Evolutionary conservation across 129 eudicot species (phyloP).

Genomic region (Apium graveolens): DNA sequence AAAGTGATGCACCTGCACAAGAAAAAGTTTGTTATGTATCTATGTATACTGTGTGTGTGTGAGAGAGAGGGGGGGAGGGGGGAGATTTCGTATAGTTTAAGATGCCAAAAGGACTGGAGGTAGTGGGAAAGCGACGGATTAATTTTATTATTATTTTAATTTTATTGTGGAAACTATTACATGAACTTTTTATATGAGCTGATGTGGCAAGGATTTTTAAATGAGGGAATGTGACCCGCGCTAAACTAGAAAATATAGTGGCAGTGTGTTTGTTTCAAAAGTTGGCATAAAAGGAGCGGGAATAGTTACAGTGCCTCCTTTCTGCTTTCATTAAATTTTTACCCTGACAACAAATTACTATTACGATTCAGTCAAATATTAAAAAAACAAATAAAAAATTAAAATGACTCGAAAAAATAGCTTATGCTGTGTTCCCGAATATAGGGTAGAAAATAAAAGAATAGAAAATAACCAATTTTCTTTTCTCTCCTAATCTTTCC

Average conservation of each 20-base stretch:
- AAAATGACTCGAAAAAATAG: too few relatives aligned
- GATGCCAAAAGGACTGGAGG: constrained; percentile 8
- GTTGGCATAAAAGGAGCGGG: background rate
- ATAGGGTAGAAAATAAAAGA: too few relatives aligned
- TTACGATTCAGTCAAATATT: too few relatives aligned
- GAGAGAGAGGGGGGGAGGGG: constrained; percentile 1
- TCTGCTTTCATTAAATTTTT: background rate
- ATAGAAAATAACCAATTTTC: too few relatives aligned
- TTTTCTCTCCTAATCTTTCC: too few relatives aligned
- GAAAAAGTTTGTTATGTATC: background rate
- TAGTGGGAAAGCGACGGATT: constrained; percentile 12
- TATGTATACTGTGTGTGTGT: too few relatives aligned
- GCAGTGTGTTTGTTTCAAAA: constrained; percentile 10
- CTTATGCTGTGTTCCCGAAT: too few relatives aligned
- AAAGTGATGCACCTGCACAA: background rate
- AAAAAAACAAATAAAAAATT: too few relatives aligned
- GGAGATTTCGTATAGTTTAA: background rate
- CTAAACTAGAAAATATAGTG: background rate
- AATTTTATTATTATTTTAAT: background rate
- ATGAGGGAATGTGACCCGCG: background rate
- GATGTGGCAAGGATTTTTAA: background rate
- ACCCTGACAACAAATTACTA: too few relatives aligned
- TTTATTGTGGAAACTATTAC: background rate
- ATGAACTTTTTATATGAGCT: background rate
- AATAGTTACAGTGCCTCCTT: constrained; percentile 2